Evolutionary conservation across 176 grass and related monocot genomes (phyloP), one percentile per base, ranked within the genome.

Genomic region (Miscanthus lutarioriparius): DNA sequence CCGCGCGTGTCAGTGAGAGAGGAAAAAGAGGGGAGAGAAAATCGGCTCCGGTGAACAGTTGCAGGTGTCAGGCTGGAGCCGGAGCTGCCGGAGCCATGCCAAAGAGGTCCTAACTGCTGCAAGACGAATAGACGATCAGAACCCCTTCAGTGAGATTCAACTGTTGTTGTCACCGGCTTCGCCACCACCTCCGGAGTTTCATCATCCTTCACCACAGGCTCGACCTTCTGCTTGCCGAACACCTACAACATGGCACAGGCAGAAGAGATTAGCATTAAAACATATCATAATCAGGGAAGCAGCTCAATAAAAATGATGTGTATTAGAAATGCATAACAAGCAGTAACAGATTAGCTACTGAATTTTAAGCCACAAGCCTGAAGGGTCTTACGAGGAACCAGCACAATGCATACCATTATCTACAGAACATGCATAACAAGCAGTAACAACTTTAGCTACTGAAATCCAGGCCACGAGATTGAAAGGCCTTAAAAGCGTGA

Each of bases 201-300:
- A 48, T 81, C 71, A 48, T 81, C 71, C 65, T 88, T 88, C 7
- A 26, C 77, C 77, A 64, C 82, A 28, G 77, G 70, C 37, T 85
- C 82, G 2, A 89, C 87, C 77, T 76, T 76, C 82, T 80, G 53
- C 39, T 45, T 85, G 61, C 87, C 71, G 36, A 89, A 85, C 22
- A 81, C 49, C 87, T 81, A 70, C 32, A 20, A 35, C 7, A 0
- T 14, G 58, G 2, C 48, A 63, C 20, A 70, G 61, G 17, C 8
- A 76, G 0, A 35, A 40, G 2, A 19, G 3, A 67, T 80, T 80
- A 80, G 68, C 6, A 14, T 5, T 37, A 3, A 39, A 37, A 12
- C 23, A 20, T 8, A 27, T 48, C 38, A 77, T 14, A 67, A 4
- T 14, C 23, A 70, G 27, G 41, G 41, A 48, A 73, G 12, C 23